Evolutionary conservation across 208 protist species (phyloP).

Genomic region (Vickermania spadyakhi): DNA sequence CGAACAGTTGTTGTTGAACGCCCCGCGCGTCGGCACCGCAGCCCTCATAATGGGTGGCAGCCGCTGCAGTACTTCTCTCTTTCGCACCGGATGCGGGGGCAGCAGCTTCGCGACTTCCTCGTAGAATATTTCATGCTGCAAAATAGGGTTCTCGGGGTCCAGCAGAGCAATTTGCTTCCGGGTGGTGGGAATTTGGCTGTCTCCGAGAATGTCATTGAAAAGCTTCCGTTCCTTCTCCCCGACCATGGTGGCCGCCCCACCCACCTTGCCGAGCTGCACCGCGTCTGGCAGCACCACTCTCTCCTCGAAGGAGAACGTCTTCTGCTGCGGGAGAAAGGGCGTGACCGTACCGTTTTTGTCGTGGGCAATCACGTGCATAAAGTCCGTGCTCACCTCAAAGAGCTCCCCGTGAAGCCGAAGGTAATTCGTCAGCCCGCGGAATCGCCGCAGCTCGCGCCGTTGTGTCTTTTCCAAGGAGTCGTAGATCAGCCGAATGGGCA

Average conservation of each 20-base stretch:
- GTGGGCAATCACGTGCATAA: slow-evolving; percentile 72
- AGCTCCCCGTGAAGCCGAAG: slow-evolving; percentile 76
- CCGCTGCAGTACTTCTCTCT: slow-evolving; percentile 14
- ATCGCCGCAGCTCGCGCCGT: slow-evolving; percentile 33
- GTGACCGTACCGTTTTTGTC: slow-evolving; percentile 48
- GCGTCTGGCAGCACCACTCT: slow-evolving; percentile 50
- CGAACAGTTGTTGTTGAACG: slow-evolving; percentile 20
- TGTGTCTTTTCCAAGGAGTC: slow-evolving; percentile 30
- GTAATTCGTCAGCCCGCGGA: slow-evolving; percentile 68
- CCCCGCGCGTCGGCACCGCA: slow-evolving; percentile 19
- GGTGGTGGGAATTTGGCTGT: slow-evolving; percentile 47
- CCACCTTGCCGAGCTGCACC: slow-evolving; percentile 33
- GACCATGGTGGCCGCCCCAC: slow-evolving; percentile 21
- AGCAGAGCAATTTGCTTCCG: slow-evolving; percentile 58
- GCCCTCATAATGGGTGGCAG: slow-evolving; percentile 69
- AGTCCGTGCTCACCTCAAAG: slow-evolving; percentile 67
- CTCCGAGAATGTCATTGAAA: slow-evolving; percentile 29
- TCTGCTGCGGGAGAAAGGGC: slow-evolving; percentile 57
- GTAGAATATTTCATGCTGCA: slow-evolving; percentile 48
- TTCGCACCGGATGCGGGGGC: slow-evolving; percentile 20
- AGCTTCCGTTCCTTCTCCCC: slow-evolving; percentile 34
- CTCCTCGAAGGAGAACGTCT: slow-evolving; percentile 44
- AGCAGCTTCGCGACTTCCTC: slow-evolving; percentile 64
- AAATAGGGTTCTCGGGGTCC: slow-evolving; percentile 75
- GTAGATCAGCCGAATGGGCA: slow-evolving; percentile 62